Evolutionary conservation across 2,329 filamentous ascomycete genomes (phyloP).

Genomic region (Macroventuria anomochaeta): DNA sequence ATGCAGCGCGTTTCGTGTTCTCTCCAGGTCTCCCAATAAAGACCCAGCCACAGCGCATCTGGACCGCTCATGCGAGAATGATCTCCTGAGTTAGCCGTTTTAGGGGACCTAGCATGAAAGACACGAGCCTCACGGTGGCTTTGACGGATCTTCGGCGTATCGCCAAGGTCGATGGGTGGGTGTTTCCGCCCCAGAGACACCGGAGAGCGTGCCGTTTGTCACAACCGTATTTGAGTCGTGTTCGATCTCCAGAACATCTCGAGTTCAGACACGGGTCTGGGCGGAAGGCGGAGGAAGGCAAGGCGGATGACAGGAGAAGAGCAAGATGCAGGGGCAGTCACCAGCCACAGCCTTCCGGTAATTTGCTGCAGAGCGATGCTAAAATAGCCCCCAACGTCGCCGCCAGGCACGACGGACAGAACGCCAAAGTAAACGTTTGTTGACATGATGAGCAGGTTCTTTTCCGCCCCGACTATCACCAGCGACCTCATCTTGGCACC

Average conservation of each 20-base stretch:
- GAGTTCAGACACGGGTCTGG: neutral
- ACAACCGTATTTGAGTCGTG: neutral
- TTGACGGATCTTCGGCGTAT: conserved; percentile 4
- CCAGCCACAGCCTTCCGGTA: conserved; percentile 12
- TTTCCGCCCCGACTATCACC: neutral
- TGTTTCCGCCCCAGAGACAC: neutral
- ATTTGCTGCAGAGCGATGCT: conserved; percentile 4
- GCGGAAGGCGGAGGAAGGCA: neutral
- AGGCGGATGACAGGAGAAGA: neutral
- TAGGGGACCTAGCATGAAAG: neutral
- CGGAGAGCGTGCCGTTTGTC: neutral
- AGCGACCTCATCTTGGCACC: neutral
- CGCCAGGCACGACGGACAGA: neutral
- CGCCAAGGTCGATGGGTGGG: neutral
- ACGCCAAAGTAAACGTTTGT: conserved; percentile 3
- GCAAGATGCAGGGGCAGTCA: conserved; percentile 4
- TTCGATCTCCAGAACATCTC: neutral
- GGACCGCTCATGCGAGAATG: conserved; percentile 12
- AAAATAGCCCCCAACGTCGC: conserved; percentile 9
- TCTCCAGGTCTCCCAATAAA: neutral
- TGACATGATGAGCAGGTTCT: conserved; percentile 1
- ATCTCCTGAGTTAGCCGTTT: conserved; percentile 18
- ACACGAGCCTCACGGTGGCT: conserved; percentile 19
- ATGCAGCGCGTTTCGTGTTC: conserved; percentile 16
- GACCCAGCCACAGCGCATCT: conserved; percentile 30